Percentiles rank a stretch among this genome's conserved stretches.
Evolutionary conservation across 2,329 filamentous ascomycete genomes (phyloP).

Genomic region (Metarhizium sp.): DNA sequence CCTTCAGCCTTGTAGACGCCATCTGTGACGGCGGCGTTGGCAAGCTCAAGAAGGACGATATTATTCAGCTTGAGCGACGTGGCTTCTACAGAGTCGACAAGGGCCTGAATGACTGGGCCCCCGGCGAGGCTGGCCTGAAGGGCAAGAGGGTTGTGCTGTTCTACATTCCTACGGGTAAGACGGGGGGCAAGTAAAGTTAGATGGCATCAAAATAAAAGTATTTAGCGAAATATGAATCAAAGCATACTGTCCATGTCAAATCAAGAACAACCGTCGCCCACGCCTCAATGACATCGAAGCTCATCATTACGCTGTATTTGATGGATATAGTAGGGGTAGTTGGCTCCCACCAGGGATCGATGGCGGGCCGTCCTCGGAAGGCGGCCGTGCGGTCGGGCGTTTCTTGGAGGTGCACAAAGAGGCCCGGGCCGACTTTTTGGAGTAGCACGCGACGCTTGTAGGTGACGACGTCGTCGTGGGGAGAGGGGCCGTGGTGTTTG

Average conservation of each 20-base stretch:
- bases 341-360: neutral
- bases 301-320: too few species aligned
- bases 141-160: constrained; percentile 45
- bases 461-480: too few species aligned
- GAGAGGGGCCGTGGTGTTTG: too few species aligned
- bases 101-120: constrained; percentile 39
- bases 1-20: constrained; percentile 64
- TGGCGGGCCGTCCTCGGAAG: too few species aligned
- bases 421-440: too few species aligned
- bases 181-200: constrained; percentile 10
- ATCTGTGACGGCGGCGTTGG: constrained; percentile 74
- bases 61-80: constrained; percentile 91
- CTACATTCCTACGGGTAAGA: constrained; percentile 43
- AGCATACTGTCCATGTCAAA: neutral
- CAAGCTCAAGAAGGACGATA: constrained; percentile 73
- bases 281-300: neutral
- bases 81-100: constrained; percentile 85
- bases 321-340: neutral
- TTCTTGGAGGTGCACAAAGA: too few species aligned
- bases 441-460: too few species aligned
- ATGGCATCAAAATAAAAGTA: neutral
- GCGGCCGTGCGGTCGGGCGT: too few species aligned
- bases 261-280: neutral
- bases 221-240: neutral
- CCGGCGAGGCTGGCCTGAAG: constrained; percentile 38